Base-by-base conservation (phyloP, 2,329 filamentous ascomycete genomes). In the Cercospora sp. region DNA sequence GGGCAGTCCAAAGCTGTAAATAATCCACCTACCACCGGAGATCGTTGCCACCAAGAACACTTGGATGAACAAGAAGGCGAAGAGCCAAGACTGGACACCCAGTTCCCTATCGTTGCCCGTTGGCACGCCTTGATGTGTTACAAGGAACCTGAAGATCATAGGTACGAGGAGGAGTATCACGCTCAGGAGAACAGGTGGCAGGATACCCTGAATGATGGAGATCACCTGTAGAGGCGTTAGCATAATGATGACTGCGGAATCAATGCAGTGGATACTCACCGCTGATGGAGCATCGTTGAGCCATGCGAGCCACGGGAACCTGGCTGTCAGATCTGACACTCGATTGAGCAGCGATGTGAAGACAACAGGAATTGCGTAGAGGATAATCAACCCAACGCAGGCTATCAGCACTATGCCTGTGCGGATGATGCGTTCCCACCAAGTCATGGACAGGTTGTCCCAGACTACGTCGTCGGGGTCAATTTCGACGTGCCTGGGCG, bases 361-460 rank as follows among this genome's bases (percentile, higher is more conserved):
- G 2, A 91, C 90, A 48, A 98, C 93, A 0, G 94, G 94, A 73
- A 97, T 88, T 55, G 93, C 91, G 92, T 94, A 99, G 20, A 95
- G 86, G 71, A 97, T 83, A 60, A 96, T 87, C 86, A 98, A 93
- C 5, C 84, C 91, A 39, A 85, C 79, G 7, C 96, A 89, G 26
- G 91, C 74, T 7, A 82, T 79, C 31, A 92, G 81, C 10, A 94
- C 90, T 8, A 90, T 77, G 39, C 83, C 86, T 2, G 89, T 89
- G 30, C 93, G 87, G 31, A 93, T 75, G 85, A 94, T 97, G 66
- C 90, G 87, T 70, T 94, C 90, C 93, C 94, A 98, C 94, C 95
- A 98, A 64, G 87, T 89, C 74, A 97, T 91, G 0, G 93, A 94
- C 90, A 99, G 94, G 77, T 99, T 99, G 72, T 96, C 92, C 95